phyloP scores from a whole-genome alignment of 2,329 filamentous ascomycete genomes.

The Fusarium dimerum region DNA sequence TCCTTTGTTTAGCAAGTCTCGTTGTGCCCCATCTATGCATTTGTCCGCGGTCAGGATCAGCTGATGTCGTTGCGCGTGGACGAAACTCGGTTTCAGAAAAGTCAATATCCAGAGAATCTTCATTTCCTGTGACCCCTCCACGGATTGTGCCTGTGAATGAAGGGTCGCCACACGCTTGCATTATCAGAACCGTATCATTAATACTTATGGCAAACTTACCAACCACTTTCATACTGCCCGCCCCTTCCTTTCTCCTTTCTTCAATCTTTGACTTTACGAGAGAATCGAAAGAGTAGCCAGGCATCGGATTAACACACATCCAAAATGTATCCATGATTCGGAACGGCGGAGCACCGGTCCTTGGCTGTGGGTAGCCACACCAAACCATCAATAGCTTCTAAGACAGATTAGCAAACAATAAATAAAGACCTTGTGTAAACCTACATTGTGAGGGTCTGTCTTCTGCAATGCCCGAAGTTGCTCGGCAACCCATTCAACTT shows the following conservation, averaged over 20 bases:
- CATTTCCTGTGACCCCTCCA: too few relatives aligned
- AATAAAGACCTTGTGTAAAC: neutral
- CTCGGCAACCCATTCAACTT: conserved; percentile 1
- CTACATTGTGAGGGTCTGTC: conserved; percentile 3
- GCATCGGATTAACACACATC: conserved; percentile 5
- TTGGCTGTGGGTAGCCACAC: conserved; percentile 7
- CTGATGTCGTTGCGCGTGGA: too few relatives aligned
- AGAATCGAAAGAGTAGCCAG: neutral
- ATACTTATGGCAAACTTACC: too few relatives aligned
- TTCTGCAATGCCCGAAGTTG: conserved; percentile 1
- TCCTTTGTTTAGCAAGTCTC: too few relatives aligned
- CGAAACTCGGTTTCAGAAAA: too few relatives aligned
- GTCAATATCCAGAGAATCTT: too few relatives aligned
- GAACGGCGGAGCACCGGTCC: conserved; percentile 2
- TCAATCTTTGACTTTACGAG: conserved; percentile 5
- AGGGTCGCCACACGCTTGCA: too few relatives aligned
- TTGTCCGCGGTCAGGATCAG: too few relatives aligned
- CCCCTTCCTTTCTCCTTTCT: neutral
- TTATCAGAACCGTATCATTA: too few relatives aligned
- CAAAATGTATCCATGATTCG: neutral
- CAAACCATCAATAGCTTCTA: conserved; percentile 7
- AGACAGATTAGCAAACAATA: neutral
- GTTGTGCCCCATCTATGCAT: too few relatives aligned
- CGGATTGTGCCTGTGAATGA: too few relatives aligned
- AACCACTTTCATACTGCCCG: too few relatives aligned